Conservation (phyloP, 2,329 filamentous ascomycete species). For the Alternaria sp. region DNA sequence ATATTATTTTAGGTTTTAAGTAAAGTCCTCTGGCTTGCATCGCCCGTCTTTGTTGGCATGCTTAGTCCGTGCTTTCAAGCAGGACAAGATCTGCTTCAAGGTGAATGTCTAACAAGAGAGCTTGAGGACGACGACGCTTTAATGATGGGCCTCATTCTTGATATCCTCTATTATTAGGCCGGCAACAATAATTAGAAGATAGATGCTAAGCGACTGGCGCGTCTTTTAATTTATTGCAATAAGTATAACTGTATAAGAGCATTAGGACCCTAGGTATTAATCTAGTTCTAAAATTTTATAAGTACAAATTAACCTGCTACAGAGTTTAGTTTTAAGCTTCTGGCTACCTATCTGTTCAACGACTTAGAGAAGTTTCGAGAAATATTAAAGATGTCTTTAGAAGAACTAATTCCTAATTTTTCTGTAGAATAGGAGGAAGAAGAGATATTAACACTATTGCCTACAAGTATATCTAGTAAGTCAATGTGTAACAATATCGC, state of each 20-base stretch:
- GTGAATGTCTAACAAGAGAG: conserved; percentile 2
- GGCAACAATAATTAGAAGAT: background rate
- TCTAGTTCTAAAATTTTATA: conserved; percentile 12
- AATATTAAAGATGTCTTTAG: background rate
- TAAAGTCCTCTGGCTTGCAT: conserved; percentile 15
- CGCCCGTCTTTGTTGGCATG: conserved; percentile 16
- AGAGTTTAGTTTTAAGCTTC: conserved; percentile 14
- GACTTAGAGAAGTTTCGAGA: conserved; percentile 1
- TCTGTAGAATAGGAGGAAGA: background rate
- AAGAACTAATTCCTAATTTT: background rate
- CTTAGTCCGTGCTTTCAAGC: conserved; percentile 15
- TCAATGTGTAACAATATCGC: too few species aligned
- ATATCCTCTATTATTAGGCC: conserved; percentile 13
- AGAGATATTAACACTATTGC: too few species aligned
- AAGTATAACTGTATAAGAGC: conserved; percentile 17
- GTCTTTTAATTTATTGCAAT: conserved; percentile 14
- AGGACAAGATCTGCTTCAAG: conserved; percentile 14
- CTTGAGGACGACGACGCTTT: conserved; percentile 17
- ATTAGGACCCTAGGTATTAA: conserved; percentile 12
- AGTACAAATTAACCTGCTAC: background rate
- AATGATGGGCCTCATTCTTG: conserved; percentile 11
- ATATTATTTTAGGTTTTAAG: conserved; percentile 20
- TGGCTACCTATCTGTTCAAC: conserved; percentile 19
- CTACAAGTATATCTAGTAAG: too few species aligned
- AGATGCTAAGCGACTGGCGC: conserved; percentile 13